These are phyloP conservation scores for Zygosaccharomyces bailii DNA, from an alignment of 805 yeast genomes.

Conservation along the genomic window DNA sequence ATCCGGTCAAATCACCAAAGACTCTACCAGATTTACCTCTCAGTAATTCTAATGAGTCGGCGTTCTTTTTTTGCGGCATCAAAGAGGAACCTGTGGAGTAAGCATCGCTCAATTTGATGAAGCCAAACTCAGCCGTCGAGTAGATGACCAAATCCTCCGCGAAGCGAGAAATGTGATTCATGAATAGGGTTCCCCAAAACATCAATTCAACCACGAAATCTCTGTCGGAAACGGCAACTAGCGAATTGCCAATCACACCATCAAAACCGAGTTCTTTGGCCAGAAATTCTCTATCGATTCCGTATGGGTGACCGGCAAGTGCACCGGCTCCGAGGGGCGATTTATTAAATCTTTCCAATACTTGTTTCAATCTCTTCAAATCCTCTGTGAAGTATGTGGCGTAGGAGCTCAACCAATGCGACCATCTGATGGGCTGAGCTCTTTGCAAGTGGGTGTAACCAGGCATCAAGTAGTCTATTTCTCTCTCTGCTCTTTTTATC, in stretches of 20 bases:
- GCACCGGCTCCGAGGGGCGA: conserved; percentile 98
- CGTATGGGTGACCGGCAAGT: conserved; percentile 98
- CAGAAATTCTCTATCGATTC: conserved; percentile 90
- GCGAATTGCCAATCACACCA: conserved; percentile 89
- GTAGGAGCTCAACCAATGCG: conserved; percentile 93
- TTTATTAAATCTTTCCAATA: conserved; percentile 75
- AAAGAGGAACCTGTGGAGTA: conserved; percentile 97
- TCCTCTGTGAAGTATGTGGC: conserved; percentile 95
- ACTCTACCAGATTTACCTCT: conserved; percentile 98
- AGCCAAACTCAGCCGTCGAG: conserved; percentile 97
- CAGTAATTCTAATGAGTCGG: conserved; percentile 90
- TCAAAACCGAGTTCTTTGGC: conserved; percentile 77
- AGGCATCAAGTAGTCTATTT: conserved; percentile 93
- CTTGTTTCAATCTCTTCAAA: conserved; percentile 75
- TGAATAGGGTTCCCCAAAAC: conserved; percentile 92
- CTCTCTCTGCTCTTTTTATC: conserved; percentile 71
- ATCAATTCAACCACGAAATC: conserved; percentile 94
- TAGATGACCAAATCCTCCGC: conserved; percentile 93
- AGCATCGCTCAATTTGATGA: conserved; percentile 90
- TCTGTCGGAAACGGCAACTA: conserved; percentile 96
- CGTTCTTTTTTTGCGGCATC: conserved; percentile 99
- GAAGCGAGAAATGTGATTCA: conserved; percentile 93
- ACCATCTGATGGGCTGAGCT: conserved; percentile 99
- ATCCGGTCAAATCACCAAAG: conserved; percentile 91
- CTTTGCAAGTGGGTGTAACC: conserved; percentile 98